These are phyloP conservation scores for Amaranthus tricolor DNA, from an alignment of 179 eudicot species.

Conservation along the genomic window DNA sequence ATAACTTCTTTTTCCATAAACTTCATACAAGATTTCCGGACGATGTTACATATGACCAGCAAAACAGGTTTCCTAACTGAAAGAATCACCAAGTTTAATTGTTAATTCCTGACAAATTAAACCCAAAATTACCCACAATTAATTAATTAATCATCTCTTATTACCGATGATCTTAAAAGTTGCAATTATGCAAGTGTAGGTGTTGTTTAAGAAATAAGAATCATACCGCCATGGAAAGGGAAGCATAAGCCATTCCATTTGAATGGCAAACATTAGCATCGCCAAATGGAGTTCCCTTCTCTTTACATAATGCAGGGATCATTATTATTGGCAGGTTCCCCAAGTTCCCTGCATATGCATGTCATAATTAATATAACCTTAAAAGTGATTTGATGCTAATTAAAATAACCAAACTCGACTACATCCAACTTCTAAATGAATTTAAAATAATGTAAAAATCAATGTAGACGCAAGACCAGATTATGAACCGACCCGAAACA, in stretches of 20 bases:
- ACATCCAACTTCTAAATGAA: no score
- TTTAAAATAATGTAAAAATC: no score
- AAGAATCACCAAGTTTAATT: not conserved
- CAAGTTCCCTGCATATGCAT: constrained; percentile 56
- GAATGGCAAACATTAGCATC: constrained; percentile 51
- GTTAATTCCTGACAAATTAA: not conserved
- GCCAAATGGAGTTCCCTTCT: constrained; percentile 80
- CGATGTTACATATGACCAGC: constrained; percentile 73
- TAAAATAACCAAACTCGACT: no score
- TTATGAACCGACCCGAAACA: no score
- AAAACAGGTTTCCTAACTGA: constrained; percentile 61
- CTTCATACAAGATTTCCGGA: constrained; percentile 29
- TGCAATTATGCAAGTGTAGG: no score
- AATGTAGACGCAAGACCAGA: no score
- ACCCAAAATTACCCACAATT: not conserved
- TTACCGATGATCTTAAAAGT: no score
- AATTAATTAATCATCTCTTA: not conserved
- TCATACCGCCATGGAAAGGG: constrained; percentile 88
- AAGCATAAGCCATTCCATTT: constrained; percentile 68
- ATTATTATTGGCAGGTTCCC: constrained; percentile 70
- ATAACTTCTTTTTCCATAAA: not conserved
- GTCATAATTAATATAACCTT: not conserved
- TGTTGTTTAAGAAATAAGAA: not conserved
- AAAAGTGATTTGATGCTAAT: not conserved
- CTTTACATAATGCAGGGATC: constrained; percentile 79